Evolutionary conservation across 2,329 filamentous ascomycete species (phyloP).

Genomic region (Botrytis paeoniae): DNA sequence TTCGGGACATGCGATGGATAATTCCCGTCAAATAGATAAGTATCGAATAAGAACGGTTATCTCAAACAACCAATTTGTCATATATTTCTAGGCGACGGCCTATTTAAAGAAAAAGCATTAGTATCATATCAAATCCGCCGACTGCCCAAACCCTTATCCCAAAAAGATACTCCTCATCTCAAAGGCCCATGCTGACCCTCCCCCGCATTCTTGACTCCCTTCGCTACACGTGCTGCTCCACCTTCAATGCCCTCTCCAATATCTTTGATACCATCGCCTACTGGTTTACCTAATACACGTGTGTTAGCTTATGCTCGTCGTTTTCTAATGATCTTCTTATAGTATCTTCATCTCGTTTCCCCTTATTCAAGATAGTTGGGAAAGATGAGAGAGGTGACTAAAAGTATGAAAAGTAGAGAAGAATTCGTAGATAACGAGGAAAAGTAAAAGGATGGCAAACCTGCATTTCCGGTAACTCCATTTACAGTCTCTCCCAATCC

Average conservation of each 20-base stretch:
- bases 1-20: not conserved
- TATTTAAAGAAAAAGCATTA: not conserved
- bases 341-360: fast-evolving
- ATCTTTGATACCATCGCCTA: conserved; percentile 32
- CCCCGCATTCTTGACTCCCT: conserved; percentile 31
- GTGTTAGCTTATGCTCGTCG: not conserved
- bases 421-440: not conserved
- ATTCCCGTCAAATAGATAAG: not conserved
- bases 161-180: not conserved
- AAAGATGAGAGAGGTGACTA: too few relatives aligned
- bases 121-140: not conserved
- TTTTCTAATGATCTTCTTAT: not conserved
- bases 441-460: not conserved
- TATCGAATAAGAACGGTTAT: not conserved
- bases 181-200: conserved; percentile 25
- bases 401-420: not conserved
- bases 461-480: conserved; percentile 26
- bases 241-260: conserved; percentile 30
- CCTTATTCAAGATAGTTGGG: not conserved
- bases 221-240: conserved; percentile 28
- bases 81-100: not conserved
- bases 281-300: conserved; percentile 24
- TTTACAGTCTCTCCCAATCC: conserved; percentile 32
- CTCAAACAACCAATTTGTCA: not conserved
- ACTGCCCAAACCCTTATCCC: not conserved